Evolutionary conservation across 164 flowering plant species (phyloP).

Genomic region (Tinospora cordifolia): DNA sequence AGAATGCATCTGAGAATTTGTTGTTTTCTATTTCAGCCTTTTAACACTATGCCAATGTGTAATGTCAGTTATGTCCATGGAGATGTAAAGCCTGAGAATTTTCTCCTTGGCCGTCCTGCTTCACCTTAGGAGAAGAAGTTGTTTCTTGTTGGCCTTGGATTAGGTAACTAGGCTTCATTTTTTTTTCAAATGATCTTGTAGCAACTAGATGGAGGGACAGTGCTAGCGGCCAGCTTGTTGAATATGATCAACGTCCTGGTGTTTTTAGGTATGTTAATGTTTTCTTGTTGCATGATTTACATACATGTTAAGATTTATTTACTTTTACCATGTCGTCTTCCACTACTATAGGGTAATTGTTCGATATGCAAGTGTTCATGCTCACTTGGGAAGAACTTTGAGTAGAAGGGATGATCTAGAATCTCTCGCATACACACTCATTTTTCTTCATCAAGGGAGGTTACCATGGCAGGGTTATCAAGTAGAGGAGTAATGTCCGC

Average conservation of each 20-base stretch:
- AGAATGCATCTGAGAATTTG: too few relatives aligned
- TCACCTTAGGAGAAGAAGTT: conserved; percentile 71
- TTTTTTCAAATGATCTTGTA: conserved; percentile 19
- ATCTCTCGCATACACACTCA: conserved; percentile 69
- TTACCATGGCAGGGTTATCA: conserved; percentile 86
- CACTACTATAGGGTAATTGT: conserved; percentile 55
- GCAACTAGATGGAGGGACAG: conserved; percentile 67
- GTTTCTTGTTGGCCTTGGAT: conserved; percentile 82
- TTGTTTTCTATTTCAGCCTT: too few relatives aligned
- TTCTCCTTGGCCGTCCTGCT: conserved; percentile 71
- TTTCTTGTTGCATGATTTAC: background rate
- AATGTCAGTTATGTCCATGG: conserved; percentile 72
- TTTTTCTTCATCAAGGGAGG: conserved; percentile 59
- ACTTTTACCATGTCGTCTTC: conserved; percentile 3
- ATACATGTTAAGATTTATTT: background rate
- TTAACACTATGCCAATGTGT: conserved; percentile 7
- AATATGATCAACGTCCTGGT: conserved; percentile 79
- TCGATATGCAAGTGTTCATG: conserved; percentile 79
- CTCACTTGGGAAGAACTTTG: conserved; percentile 76
- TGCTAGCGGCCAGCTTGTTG: conserved; percentile 53
- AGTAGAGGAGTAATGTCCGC: conserved; percentile 24
- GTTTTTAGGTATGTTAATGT: conserved; percentile 47
- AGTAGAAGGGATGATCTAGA: conserved; percentile 81
- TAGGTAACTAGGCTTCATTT: conserved; percentile 37
- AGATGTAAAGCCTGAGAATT: conserved; percentile 89